Base-by-base conservation (phyloP, 129 eudicot genomes). In the Escallonia herrerae region DNA sequence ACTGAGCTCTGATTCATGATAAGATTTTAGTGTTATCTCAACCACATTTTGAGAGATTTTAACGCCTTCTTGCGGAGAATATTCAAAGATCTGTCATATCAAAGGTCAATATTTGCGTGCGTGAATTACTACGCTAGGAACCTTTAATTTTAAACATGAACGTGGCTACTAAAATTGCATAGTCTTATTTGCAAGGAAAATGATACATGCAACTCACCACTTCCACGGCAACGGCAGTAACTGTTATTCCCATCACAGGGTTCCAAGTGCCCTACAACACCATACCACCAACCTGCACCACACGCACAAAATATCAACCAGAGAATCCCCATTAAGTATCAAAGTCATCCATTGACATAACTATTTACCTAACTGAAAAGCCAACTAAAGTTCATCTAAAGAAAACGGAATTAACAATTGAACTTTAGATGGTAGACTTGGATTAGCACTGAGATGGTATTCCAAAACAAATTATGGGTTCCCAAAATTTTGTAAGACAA, bases 261-360 rank as follows among this genome's bases (percentile, higher is more conserved):
- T 77, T 91, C 96, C 73, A 91, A 79, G 82, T 91, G 97, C 66
- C 96, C 95, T 43, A 91, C 91, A 74, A 85, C 72, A 56, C 97
- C 97, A 83, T 91, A 91, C 97, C 97, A 91, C 97, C 97, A 91
- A 50, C 97, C 97, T 91, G 80, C 82, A 79, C 56, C 15, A 60
- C 44, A 51, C 63, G 15, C 43, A 59, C 8, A 49, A 59, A 46
- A 48, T 43, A 11, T 15, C 60, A 43, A 73, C 43, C 54, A 15
- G 66, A 66, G 58, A 33, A 67, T 72, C 43, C 37, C 64, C 55
- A 45, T 60, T 42, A 70, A 54, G 46, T 48, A 50, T 43, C 15
- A n/a, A 67, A 14, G 13, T 56, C 39, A 58, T 50, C 68, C 58
- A 62, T 40, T 56, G 48, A 72, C 57, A 61, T 47, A 67, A 63